Conservation (phyloP, 176 grass and related monocot species). For the Pontederia crassipes region DNA sequence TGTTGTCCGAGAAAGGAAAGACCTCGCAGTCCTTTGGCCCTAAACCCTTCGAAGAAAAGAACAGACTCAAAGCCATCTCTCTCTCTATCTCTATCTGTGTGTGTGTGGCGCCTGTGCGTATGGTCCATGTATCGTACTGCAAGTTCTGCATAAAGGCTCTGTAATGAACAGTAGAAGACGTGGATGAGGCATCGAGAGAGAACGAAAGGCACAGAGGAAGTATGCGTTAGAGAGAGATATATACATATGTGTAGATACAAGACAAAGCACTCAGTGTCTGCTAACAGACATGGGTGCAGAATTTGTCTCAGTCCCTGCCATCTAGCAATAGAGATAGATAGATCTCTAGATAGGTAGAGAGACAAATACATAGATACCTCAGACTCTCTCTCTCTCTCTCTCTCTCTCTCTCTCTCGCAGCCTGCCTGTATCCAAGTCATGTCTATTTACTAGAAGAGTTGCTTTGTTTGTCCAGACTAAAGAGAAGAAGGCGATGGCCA, state of each 20-base stretch:
- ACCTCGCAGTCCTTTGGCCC: constrained; percentile 5
- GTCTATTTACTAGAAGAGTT: constrained; percentile 2
- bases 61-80: background rate
- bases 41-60: background rate
- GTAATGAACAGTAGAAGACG: background rate
- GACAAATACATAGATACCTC: background rate
- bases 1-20: background rate
- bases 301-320: background rate
- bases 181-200: constrained; percentile 12
- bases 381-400: background rate
- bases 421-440: background rate
- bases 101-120: background rate
- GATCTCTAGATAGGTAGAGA: background rate
- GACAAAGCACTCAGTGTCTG: background rate
- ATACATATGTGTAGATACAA: background rate
- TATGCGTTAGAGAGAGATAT: background rate
- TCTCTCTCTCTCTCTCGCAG: background rate
- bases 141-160: constrained; percentile 12
- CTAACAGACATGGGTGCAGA: background rate
- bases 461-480: constrained; percentile 14
- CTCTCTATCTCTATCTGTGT: background rate
- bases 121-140: constrained; percentile 2
- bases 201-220: constrained; percentile 9
- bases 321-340: background rate
- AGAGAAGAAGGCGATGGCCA: background rate